Evolutionary conservation across 371 early-diverging fungal genomes (phyloP).

Genomic region (Dichotomocladium elegans): DNA sequence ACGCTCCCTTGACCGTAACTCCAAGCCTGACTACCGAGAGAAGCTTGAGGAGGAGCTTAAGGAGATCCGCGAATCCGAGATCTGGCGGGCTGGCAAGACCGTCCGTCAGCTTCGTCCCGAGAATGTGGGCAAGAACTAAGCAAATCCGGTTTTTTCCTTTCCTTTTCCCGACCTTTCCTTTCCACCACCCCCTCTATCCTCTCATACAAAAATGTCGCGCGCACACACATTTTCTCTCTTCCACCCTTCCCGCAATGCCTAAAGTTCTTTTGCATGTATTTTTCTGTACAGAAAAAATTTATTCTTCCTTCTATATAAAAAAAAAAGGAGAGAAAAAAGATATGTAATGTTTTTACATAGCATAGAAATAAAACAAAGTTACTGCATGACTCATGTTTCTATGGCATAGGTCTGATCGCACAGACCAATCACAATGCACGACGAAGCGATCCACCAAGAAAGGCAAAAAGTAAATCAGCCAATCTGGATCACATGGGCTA

Average conservation of each 20-base stretch:
- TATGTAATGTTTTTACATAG: too few relatives aligned
- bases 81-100: constrained; percentile 80
- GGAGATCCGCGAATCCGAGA: constrained; percentile 70
- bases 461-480: too few relatives aligned
- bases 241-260: not conserved
- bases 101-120: constrained; percentile 88
- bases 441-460: too few relatives aligned
- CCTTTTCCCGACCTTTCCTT: not conserved
- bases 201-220: not conserved
- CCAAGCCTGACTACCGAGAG: constrained; percentile 87
- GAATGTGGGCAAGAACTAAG: constrained; percentile 46
- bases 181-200: not conserved
- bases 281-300: not conserved
- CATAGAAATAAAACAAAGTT: too few relatives aligned
- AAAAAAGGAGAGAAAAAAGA: too few relatives aligned
- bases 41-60: constrained; percentile 86
- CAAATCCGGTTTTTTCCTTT: not conserved
- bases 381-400: too few relatives aligned
- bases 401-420: too few relatives aligned
- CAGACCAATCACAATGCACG: too few relatives aligned
- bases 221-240: too few relatives aligned
- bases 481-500: too few relatives aligned
- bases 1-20: constrained; percentile 87
- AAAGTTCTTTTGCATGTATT: not conserved
- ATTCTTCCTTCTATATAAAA: not conserved